These are phyloP conservation scores for Macaranga tanarius DNA, from an alignment of 441 rosid species.

Conservation along the genomic window DNA sequence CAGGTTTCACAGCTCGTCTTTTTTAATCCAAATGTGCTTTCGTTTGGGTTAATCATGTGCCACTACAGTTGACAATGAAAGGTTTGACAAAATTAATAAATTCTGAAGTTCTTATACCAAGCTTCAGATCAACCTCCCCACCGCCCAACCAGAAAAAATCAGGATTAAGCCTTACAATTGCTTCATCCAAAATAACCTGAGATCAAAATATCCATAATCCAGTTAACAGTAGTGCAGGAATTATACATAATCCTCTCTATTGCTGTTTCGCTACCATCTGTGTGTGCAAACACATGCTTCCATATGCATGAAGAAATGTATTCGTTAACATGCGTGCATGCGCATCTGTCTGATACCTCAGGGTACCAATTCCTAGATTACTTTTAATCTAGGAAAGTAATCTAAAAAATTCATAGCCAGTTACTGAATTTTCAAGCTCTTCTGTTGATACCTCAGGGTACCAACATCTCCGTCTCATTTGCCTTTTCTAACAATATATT, in stretches of 20 bases:
- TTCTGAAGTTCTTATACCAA: constrained; percentile 67
- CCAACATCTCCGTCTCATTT: not conserved
- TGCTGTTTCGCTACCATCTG: not conserved
- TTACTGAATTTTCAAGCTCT: not conserved
- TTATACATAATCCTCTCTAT: not conserved
- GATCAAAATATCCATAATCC: constrained; percentile 16
- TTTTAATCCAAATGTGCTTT: not conserved
- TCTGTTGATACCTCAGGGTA: not conserved
- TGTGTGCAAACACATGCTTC: not conserved
- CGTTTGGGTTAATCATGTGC: constrained; percentile 26
- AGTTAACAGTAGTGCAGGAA: constrained; percentile 14
- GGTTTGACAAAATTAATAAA: constrained; percentile 65
- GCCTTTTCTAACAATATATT: not conserved
- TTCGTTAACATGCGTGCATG: not conserved
- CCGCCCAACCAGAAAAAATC: constrained; percentile 91
- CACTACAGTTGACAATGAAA: constrained; percentile 61
- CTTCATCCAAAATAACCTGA: constrained; percentile 94
- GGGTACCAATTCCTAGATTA: too few relatives aligned
- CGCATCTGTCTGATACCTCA: too few relatives aligned
- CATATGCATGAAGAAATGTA: not conserved
- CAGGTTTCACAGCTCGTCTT: not conserved
- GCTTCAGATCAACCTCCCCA: constrained; percentile 82
- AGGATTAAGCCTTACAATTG: constrained; percentile 64
- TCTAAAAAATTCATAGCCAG: not conserved
- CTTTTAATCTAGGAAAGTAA: not conserved